phyloP scores from a whole-genome alignment of 257 asterid genomes.

The Nicotiana knightiana region DNA sequence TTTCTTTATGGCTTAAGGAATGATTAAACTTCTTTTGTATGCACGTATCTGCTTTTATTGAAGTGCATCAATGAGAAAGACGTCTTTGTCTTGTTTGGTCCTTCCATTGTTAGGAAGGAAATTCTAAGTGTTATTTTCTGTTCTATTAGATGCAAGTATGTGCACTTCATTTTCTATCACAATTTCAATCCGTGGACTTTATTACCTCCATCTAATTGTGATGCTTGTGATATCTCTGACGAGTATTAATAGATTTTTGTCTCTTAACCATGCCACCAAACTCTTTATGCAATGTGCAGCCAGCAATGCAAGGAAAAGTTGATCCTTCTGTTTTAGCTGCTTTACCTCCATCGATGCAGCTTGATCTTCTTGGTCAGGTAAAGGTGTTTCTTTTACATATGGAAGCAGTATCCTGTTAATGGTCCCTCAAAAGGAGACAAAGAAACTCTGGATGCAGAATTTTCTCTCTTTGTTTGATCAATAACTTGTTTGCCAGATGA shows the following conservation, averaged over 20 bases:
- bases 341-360: conserved; percentile 98
- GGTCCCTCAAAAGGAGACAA: not conserved
- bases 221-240: not conserved
- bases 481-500: conserved; percentile 61
- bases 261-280: not conserved
- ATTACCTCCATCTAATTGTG: not conserved
- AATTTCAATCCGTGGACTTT: not conserved
- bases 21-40: not conserved
- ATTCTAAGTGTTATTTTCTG: not conserved
- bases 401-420: not conserved
- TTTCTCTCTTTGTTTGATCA: conserved; percentile 7
- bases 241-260: not conserved
- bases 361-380: conserved; percentile 98
- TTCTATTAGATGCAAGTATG: not conserved
- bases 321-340: conserved; percentile 94
- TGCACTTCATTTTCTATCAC: not conserved
- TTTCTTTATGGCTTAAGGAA: not conserved
- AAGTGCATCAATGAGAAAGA: not conserved
- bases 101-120: not conserved
- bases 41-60: not conserved
- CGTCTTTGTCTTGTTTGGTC: not conserved
- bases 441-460: not conserved
- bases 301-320: conserved; percentile 75
- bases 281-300: conserved; percentile 38
- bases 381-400: not conserved